Percentiles rank a stretch among this genome's conserved stretches.
phyloP scores from a whole-genome alignment of 495 filamentous ascomycete genomes.

The Pyronema omphalodes region DNA sequence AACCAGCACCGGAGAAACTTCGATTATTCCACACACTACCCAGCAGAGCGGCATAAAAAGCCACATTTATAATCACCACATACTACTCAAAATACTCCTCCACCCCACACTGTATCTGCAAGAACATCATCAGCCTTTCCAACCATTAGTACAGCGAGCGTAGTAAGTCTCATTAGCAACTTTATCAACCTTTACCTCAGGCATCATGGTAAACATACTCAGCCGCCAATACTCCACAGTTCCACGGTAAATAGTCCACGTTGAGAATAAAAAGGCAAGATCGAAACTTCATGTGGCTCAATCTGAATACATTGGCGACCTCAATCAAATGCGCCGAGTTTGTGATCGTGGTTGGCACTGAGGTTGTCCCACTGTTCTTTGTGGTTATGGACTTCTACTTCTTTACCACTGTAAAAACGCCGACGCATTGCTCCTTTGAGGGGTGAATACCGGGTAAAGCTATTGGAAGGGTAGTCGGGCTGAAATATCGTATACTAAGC shows the following conservation, averaged over 20 bases:
- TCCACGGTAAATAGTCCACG: constrained; percentile 55
- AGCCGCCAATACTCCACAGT: constrained; percentile 58
- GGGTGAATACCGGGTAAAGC: no score
- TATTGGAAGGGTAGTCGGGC: no score
- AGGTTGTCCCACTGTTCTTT: constrained; percentile 27
- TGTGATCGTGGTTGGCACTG: constrained; percentile 34
- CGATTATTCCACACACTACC: constrained; percentile 29
- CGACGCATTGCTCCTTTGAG: no score
- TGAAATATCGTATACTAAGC: no score
- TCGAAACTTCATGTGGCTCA: constrained; percentile 48
- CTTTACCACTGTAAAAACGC: no score
- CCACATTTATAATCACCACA: constrained; percentile 60
- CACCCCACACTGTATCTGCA: constrained; percentile 49
- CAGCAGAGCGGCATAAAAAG: constrained; percentile 74
- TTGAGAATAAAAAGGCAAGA: constrained; percentile 56
- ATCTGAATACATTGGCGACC: constrained; percentile 54
- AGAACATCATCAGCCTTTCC: no score
- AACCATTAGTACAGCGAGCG: neutral
- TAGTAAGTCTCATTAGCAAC: neutral
- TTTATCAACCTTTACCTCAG: neutral
- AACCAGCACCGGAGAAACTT: constrained; percentile 6
- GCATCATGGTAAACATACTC: constrained; percentile 19
- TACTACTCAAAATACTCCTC: constrained; percentile 46
- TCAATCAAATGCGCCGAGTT: neutral
- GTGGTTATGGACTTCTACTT: no score